These are phyloP conservation scores for Aspergillus quadrilineatus DNA, from an alignment of 2,329 filamentous ascomycete genomes.

Conservation along the genomic window DNA sequence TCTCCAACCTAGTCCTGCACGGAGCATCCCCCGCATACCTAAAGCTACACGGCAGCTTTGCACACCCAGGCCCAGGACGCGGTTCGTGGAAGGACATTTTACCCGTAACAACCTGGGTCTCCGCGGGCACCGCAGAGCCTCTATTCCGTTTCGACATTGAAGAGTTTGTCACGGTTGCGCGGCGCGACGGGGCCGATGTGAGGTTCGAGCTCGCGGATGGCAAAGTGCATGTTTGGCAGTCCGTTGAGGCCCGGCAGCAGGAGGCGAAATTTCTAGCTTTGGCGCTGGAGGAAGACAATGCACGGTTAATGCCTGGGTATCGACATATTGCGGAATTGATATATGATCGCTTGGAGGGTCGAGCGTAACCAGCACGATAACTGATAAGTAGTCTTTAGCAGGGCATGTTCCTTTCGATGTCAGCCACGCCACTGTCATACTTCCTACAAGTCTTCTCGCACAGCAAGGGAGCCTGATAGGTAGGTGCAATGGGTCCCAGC, in stretches of 20 bases:
- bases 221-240: slow-evolving; percentile 15
- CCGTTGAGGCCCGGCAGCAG: slow-evolving; percentile 11
- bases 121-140: slow-evolving; percentile 15
- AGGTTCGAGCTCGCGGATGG: slow-evolving; percentile 13
- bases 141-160: slow-evolving; percentile 17
- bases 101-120: slow-evolving; percentile 15
- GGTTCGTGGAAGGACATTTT: slow-evolving; percentile 17
- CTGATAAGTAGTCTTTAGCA: not conserved
- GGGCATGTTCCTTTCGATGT: not conserved
- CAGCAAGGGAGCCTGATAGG: too few species aligned
- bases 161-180: slow-evolving; percentile 12
- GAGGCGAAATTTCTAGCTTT: slow-evolving; percentile 9
- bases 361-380: not conserved
- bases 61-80: slow-evolving; percentile 1
- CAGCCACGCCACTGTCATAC: not conserved
- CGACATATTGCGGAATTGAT: slow-evolving; percentile 36
- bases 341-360: not conserved
- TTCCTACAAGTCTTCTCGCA: too few species aligned
- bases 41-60: slow-evolving; percentile 12
- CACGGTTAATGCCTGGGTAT: slow-evolving; percentile 14
- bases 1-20: slow-evolving; percentile 7
- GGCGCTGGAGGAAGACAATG: slow-evolving; percentile 4
- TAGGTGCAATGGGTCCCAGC: too few species aligned
- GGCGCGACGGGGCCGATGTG: slow-evolving; percentile 11
- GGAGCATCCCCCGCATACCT: not conserved